A percentile compares a stretch with the other conserved stretches of the same genome.
These are phyloP conservation scores for Mycena vitilis DNA, from an alignment of 768 basidiomycete genomes.

Conservation along the genomic window DNA sequence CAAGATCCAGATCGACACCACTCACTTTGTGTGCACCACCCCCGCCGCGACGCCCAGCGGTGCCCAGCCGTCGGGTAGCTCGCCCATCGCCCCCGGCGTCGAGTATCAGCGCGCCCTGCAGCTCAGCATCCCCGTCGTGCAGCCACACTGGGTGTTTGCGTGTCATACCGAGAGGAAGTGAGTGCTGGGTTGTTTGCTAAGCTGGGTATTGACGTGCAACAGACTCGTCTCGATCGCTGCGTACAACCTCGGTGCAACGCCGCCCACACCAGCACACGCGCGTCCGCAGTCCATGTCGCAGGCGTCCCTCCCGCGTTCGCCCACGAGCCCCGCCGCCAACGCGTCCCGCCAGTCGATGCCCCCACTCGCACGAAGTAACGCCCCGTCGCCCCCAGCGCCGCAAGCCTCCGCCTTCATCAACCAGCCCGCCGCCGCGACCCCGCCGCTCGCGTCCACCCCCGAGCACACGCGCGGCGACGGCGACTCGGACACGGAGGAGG, in stretches of 20 bases:
- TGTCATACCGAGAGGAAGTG: constrained; percentile 89
- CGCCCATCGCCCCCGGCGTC: constrained; percentile 81
- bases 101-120: constrained; percentile 97
- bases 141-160: constrained; percentile 94
- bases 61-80: constrained; percentile 64
- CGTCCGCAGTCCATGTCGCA: no score
- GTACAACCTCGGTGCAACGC: no score
- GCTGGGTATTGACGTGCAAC: constrained; percentile 7
- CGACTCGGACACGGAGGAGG: constrained; percentile 48
- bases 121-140: constrained; percentile 93
- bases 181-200: constrained; percentile 38
- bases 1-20: constrained; percentile 96
- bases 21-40: constrained; percentile 96
- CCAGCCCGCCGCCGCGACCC: constrained; percentile 44
- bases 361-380: constrained; percentile 57
- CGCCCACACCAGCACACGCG: no score
- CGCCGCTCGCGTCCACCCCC: constrained; percentile 61
- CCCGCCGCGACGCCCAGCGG: constrained; percentile 76
- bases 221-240: constrained; percentile 92
- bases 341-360: constrained; percentile 79
- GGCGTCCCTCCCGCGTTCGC: no score
- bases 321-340: no score
- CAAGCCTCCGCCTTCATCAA: constrained; percentile 52
- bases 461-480: constrained; percentile 56
- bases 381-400: constrained; percentile 54